Conservation (phyloP, 768 basidiomycete genomes). For the Amanita thiersii region DNA sequence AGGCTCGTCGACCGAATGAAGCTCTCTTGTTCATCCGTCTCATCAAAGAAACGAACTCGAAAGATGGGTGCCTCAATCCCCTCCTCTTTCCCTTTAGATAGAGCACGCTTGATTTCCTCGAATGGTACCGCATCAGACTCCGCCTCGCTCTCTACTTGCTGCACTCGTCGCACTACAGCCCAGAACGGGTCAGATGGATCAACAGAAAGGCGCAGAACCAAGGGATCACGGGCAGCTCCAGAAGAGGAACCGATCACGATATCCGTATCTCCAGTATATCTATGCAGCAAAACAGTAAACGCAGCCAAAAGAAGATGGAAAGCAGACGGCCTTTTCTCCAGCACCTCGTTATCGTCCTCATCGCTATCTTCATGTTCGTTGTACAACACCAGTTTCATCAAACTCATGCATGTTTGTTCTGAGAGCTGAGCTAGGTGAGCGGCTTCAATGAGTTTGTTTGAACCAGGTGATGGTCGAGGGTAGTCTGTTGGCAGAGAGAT, state of each 20-base stretch:
- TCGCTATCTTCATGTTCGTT: conserved; percentile 47
- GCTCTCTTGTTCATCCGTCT: conserved; percentile 67
- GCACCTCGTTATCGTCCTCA: conserved; percentile 33
- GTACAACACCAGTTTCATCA: conserved; percentile 77
- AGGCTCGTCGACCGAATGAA: conserved; percentile 76
- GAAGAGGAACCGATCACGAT: conserved; percentile 88
- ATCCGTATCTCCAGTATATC: conserved; percentile 94
- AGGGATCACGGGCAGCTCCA: conserved; percentile 62
- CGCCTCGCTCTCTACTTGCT: conserved; percentile 77
- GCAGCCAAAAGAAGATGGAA: conserved; percentile 92
- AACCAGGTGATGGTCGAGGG: conserved; percentile 61
- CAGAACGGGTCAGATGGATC: conserved; percentile 86
- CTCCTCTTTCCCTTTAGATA: conserved; percentile 61
- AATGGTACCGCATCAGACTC: conserved; percentile 78
- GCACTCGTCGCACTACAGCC: conserved; percentile 79
- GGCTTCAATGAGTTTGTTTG: conserved; percentile 79
- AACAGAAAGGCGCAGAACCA: conserved; percentile 76
- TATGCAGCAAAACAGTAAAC: conserved; percentile 83
- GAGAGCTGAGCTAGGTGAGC: conserved; percentile 66
- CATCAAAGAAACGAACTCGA: conserved; percentile 95
- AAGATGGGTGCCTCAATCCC: conserved; percentile 63
- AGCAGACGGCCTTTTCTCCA: conserved; percentile 55
- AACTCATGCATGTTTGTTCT: conserved; percentile 63
- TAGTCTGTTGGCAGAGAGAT: conserved; percentile 96
- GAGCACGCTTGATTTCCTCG: conserved; percentile 60